Conservation (phyloP, 805 yeast species). For the Grigorovia yakushimaensis region DNA sequence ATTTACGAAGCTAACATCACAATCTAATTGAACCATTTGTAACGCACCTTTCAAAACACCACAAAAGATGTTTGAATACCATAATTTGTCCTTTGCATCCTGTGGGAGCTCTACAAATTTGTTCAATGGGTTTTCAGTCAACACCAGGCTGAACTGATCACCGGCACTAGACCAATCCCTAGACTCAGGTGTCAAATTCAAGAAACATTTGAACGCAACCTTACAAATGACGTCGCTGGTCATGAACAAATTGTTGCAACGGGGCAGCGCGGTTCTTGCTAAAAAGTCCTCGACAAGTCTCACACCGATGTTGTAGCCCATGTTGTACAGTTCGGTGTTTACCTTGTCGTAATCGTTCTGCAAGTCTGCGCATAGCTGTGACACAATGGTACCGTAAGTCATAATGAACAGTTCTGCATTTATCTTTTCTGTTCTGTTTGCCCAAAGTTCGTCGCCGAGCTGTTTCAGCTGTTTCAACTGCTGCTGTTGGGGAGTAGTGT, state of each 20-base stretch:
- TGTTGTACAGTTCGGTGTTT: conserved; percentile 71
- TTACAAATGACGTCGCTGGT: conserved; percentile 82
- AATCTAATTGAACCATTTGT: conserved; percentile 92
- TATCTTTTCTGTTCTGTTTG: conserved; percentile 74
- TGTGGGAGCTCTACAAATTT: conserved; percentile 93
- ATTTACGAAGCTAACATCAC: conserved; percentile 68
- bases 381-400: conserved; percentile 88
- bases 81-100: conserved; percentile 63
- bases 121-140: conserved; percentile 82
- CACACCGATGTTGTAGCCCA: conserved; percentile 94
- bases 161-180: conserved; percentile 70
- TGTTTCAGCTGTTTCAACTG: conserved; percentile 21
- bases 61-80: conserved; percentile 87
- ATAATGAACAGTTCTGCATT: conserved; percentile 90
- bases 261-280: conserved; percentile 74
- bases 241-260: conserved; percentile 72
- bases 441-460: conserved; percentile 87
- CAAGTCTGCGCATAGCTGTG: conserved; percentile 81
- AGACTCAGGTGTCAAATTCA: conserved; percentile 70
- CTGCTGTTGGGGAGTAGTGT: conserved; percentile 1
- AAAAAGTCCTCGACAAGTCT: conserved; percentile 87
- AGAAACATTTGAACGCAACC: conserved; percentile 82
- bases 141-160: conserved; percentile 59
- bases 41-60: conserved; percentile 88
- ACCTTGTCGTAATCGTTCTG: conserved; percentile 67